Percentiles rank a stretch among this genome's conserved stretches.
phyloP scores from a whole-genome alignment of 306 rosid species.

The Hippophae tibetana region DNA sequence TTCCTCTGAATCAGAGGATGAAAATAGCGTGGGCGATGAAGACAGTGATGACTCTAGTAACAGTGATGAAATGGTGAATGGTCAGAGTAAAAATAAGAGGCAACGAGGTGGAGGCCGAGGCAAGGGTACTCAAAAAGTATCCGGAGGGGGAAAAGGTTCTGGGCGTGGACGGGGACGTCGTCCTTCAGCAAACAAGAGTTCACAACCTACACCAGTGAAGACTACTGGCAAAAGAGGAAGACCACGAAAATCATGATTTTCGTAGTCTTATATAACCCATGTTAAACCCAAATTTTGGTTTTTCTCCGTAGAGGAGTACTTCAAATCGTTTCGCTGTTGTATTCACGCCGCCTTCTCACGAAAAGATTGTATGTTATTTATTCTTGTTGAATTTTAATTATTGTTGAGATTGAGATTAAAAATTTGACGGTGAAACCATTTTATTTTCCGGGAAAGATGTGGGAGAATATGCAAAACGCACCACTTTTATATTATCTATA shows the following conservation, averaged over 20 bases:
- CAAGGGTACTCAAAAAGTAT: conserved; percentile 40
- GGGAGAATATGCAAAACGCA: no score
- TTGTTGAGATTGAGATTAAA: no score
- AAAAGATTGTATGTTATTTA: neutral
- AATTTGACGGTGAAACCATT: no score
- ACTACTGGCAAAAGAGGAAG: conserved; percentile 75
- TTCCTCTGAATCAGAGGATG: conserved; percentile 58
- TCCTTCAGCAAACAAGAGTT: conserved; percentile 33
- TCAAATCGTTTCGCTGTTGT: no score
- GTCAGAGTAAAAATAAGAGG: conserved; percentile 30
- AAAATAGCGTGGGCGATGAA: conserved; percentile 17
- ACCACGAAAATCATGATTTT: conserved; percentile 46
- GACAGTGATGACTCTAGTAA: conserved; percentile 34
- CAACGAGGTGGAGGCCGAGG: conserved; percentile 44
- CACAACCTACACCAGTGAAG: conserved; percentile 40
- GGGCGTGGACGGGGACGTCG: conserved; percentile 55
- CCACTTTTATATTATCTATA: no score
- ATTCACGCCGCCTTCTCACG: no score
- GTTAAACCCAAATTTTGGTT: no score
- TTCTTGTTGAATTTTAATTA: no score
- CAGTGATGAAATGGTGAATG: conserved; percentile 54
- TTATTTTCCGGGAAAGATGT: no score
- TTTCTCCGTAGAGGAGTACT: no score
- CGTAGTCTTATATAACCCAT: no score
- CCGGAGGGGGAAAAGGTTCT: conserved; percentile 27